Evolutionary conservation across 176 grass and related monocot genomes (phyloP).

Genomic region (Hordeum vulgare): DNA sequence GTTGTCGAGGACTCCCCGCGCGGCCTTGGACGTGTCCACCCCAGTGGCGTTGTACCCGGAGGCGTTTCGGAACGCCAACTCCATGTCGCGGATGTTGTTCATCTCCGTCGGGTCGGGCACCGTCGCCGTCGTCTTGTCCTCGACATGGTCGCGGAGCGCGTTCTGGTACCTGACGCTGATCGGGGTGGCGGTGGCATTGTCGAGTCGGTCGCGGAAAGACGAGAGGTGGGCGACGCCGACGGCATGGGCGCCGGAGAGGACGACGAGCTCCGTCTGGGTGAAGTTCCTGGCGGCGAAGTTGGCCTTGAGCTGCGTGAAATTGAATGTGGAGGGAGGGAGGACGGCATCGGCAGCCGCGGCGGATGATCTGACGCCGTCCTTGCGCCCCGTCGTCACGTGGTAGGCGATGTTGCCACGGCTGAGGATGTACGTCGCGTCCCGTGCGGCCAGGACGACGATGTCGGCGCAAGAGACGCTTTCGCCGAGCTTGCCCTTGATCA

Average conservation of each 20-base stretch:
- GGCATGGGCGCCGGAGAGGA: conserved; percentile 35
- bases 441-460: conserved; percentile 25
- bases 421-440: conserved; percentile 18
- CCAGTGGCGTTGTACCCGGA: background rate
- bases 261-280: conserved; percentile 26
- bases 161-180: background rate
- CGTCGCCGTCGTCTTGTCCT: background rate
- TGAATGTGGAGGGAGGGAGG: conserved; percentile 10
- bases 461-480: conserved; percentile 39
- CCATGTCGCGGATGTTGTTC: background rate
- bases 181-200: background rate
- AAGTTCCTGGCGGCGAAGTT: conserved; percentile 22
- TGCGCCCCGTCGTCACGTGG: conserved; percentile 6
- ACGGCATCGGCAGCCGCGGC: background rate
- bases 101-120: background rate
- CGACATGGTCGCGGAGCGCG: background rate
- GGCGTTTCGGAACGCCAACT: background rate
- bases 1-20: background rate
- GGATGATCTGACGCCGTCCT: conserved; percentile 15
- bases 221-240: conserved; percentile 33
- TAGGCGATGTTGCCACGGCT: conserved; percentile 16
- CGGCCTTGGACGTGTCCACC: background rate
- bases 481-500: conserved; percentile 5
- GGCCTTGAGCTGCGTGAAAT: conserved; percentile 14
- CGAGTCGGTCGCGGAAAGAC: conserved; percentile 29